Evolutionary conservation across 208 protist species (phyloP), one percentile per base, ranked within the genome.

Genomic region (Strigomonas culicis): DNA sequence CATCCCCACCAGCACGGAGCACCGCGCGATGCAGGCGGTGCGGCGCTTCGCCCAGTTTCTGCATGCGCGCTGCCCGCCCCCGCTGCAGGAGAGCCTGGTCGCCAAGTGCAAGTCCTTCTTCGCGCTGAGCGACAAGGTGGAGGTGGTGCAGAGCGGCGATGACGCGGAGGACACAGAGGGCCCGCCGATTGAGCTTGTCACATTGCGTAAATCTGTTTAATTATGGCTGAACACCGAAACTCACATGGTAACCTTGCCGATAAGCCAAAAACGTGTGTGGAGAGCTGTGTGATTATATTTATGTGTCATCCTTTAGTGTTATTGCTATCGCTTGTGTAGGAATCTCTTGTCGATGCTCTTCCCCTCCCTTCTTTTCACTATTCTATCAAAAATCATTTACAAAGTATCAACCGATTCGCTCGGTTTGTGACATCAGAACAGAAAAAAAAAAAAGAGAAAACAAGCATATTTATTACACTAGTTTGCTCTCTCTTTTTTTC

Each of bases 1-100:
- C 62, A 92, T 96, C 66, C 87, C 81, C 6, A 93, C 87, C 11
- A 66, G 70, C 56, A 92, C 85, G 4, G 86, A 96, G 46, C 77
- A 85, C 59, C 78, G 80, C 3, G n/a, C 90, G 2, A 72, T 70
- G 41, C 17, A 59, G 47, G 69, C 63, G 11, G 72, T 72, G 28
- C 66, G 63, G 59, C 72, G 75, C 44, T 82, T 83, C 32, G 66
- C 68, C n/a, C 19, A 63, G 46, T 4, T 22, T 11, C 55, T 78
- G 28, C 27, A 30, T 2, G 6, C 8, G 31, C 4, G 31, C 53
- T 19, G 31, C 11, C 6, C 15, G 13, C 8, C 24, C 3, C 19
- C 31, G 15, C 44, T 31, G 1, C 31, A 46, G 8, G 24, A 44
- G 22, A 31, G 1, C 8, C 32, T 66, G 44, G 22, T 15, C 1